These are phyloP conservation scores for Metschnikowia santaceciliae DNA, from an alignment of 805 yeast genomes.

Conservation along the genomic window DNA sequence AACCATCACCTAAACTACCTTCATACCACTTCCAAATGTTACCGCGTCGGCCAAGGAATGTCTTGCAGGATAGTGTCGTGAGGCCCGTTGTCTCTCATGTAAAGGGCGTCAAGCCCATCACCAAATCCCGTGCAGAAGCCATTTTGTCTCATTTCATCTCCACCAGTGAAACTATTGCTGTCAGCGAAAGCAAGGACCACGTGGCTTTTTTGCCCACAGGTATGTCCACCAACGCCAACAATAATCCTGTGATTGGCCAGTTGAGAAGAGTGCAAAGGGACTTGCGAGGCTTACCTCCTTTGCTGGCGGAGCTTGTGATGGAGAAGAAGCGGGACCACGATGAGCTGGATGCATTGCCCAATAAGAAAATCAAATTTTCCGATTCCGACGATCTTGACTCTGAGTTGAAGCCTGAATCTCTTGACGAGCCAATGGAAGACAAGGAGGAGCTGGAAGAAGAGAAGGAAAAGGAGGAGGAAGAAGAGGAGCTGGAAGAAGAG, in stretches of 20 bases:
- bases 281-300: conserved; percentile 76
- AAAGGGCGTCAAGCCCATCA: conserved; percentile 24
- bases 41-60: conserved; percentile 38
- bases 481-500: not conserved
- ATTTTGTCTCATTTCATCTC: conserved; percentile 42
- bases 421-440: conserved; percentile 4
- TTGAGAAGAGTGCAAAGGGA: conserved; percentile 72
- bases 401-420: not conserved
- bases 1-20: not conserved
- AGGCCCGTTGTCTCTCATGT: conserved; percentile 44
- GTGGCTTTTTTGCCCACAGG: conserved; percentile 24
- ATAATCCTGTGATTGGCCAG: conserved; percentile 51
- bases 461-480: conserved; percentile 4
- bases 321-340: conserved; percentile 7
- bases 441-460: conserved; percentile 3
- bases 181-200: conserved; percentile 25
- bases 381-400: conserved; percentile 7
- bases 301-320: conserved; percentile 22
- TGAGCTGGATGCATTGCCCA: conserved; percentile 11
- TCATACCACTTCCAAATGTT: conserved; percentile 7
- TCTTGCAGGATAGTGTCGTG: conserved; percentile 42
- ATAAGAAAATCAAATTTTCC: conserved; percentile 25
- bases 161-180: conserved; percentile 33
- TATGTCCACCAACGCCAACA: conserved; percentile 29
- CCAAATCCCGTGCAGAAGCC: conserved; percentile 43